A percentile compares a stretch with the other conserved stretches of the same genome.
Conservation (phyloP, 2,329 filamentous ascomycete genomes). For the Colletotrichum sublineola region DNA sequence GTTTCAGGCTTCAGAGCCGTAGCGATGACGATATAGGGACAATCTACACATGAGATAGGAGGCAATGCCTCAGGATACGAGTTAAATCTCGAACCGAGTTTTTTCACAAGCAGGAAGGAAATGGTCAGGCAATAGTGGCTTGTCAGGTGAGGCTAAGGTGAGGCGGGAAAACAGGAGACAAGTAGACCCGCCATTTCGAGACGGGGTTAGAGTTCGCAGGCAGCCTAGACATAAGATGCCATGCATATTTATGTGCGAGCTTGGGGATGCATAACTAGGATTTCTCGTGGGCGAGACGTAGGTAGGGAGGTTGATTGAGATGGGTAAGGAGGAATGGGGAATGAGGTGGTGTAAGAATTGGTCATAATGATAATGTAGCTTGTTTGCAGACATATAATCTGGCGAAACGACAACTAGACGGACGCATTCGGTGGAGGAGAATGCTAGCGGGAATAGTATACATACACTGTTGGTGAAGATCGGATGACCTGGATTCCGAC, state of each 20-base stretch:
- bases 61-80: not conserved
- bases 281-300: not conserved
- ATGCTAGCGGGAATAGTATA: not conserved
- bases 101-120: not conserved
- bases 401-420: not conserved
- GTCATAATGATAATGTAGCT: conserved; percentile 27
- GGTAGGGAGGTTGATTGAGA: not conserved
- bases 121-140: conserved; percentile 23
- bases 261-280: not conserved
- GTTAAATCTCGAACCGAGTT: not conserved
- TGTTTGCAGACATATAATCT: not conserved
- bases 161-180: conserved; percentile 9
- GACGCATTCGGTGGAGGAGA: not conserved
- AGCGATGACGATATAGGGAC: not conserved
- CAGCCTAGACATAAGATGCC: not conserved
- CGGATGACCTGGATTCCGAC: conserved; percentile 32
- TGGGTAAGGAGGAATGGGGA: not conserved
- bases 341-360: conserved; percentile 18
- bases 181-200: conserved; percentile 27
- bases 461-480: conserved; percentile 15
- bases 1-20: not conserved
- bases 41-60: not conserved
- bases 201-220: not conserved
- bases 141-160: conserved; percentile 20
- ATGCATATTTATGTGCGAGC: not conserved